These are phyloP conservation scores for Pontederia crassipes DNA, from an alignment of 176 grass and related monocot genomes.

Conservation along the genomic window DNA sequence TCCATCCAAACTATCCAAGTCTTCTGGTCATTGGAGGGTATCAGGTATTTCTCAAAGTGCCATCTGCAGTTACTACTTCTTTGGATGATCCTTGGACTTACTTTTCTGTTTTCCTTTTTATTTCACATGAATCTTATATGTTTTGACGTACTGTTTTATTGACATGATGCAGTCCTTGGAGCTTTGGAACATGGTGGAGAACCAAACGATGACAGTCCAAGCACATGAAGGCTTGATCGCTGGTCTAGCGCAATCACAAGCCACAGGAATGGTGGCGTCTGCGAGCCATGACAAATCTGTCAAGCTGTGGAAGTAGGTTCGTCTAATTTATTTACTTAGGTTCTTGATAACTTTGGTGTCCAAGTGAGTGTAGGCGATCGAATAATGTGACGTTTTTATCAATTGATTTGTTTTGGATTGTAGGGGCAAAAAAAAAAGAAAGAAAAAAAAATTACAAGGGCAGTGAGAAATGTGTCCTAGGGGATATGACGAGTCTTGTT, in stretches of 20 bases:
- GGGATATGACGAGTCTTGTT: too few relatives aligned
- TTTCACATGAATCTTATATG: background rate
- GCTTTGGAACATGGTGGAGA: constrained; percentile 87
- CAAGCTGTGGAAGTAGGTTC: constrained; percentile 81
- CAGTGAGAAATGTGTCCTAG: too few relatives aligned
- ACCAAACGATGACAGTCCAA: constrained; percentile 68
- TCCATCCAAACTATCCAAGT: constrained; percentile 73
- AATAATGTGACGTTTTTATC: too few relatives aligned
- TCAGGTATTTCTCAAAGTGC: constrained; percentile 36
- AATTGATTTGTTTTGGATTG: too few relatives aligned
- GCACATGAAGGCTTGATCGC: constrained; percentile 82
- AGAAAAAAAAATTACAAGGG: too few relatives aligned
- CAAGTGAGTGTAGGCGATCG: too few relatives aligned
- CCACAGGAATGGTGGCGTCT: constrained; percentile 80
- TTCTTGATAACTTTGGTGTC: too few relatives aligned
- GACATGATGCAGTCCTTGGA: constrained; percentile 66
- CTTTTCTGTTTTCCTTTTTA: background rate
- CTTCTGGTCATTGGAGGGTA: constrained; percentile 89
- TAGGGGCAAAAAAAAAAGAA: too few relatives aligned
- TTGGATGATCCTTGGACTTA: background rate
- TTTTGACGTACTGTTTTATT: constrained; percentile 8
- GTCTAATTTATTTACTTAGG: too few relatives aligned
- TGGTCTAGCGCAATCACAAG: constrained; percentile 54
- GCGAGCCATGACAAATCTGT: constrained; percentile 90
- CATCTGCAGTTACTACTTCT: background rate